A percentile compares a stretch with the other conserved stretches of the same genome.
Conservation (phyloP, 805 yeast genomes). For the Metschnikowia vanudenii region DNA sequence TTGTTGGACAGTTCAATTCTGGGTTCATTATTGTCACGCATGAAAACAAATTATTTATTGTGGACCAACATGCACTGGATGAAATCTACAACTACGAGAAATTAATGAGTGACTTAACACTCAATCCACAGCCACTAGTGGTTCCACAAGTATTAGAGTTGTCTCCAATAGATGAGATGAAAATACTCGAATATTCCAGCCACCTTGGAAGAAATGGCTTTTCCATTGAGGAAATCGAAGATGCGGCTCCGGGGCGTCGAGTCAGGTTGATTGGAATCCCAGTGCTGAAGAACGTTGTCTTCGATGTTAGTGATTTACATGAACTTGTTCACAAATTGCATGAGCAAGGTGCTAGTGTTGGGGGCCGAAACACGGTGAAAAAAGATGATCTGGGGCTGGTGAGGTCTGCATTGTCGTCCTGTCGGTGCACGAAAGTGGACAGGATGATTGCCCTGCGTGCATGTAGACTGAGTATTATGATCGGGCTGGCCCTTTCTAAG, state of each 20-base stretch:
- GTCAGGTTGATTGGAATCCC: slow-evolving; percentile 66
- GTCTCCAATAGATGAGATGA: slow-evolving; percentile 74
- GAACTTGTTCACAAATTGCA: slow-evolving; percentile 71
- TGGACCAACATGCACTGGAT: slow-evolving; percentile 98
- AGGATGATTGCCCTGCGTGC: slow-evolving; percentile 93
- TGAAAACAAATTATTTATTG: slow-evolving; percentile 67
- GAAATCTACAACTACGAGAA: slow-evolving; percentile 89
- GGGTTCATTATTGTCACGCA: slow-evolving; percentile 81
- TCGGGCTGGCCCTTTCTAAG: slow-evolving; percentile 66
- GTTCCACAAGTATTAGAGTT: slow-evolving; percentile 58
- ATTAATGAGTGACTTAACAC: slow-evolving; percentile 51
- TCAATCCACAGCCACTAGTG: slow-evolving; percentile 64
- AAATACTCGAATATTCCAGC: slow-evolving; percentile 57
- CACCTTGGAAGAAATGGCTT: slow-evolving; percentile 79
- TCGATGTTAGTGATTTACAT: slow-evolving; percentile 66
- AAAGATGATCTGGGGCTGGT: not conserved
- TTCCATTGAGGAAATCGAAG: slow-evolving; percentile 45
- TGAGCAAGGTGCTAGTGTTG: slow-evolving; percentile 33
- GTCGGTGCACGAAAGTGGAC: slow-evolving; percentile 71
- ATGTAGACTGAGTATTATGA: slow-evolving; percentile 91
- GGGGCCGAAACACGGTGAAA: not conserved
- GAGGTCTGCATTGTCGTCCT: slow-evolving; percentile 1
- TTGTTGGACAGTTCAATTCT: slow-evolving; percentile 92
- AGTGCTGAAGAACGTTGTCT: slow-evolving; percentile 63
- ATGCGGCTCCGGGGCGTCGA: slow-evolving; percentile 53